Conservation (phyloP, 495 filamentous ascomycete species). For the Lasiosphaeris hirsuta region DNA sequence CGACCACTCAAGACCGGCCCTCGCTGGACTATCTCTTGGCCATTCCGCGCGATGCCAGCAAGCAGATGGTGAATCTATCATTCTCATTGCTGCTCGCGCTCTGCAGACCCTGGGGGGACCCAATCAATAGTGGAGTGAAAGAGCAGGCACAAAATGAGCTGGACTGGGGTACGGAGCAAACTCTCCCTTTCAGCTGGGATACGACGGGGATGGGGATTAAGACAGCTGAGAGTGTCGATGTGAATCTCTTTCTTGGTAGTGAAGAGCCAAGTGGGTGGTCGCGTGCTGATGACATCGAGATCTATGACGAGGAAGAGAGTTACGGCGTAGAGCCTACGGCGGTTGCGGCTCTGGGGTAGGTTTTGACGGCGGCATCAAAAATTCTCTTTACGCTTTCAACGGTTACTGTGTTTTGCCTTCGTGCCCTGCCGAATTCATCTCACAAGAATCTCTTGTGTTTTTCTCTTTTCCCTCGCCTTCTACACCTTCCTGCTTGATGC, state of each 20-base stretch:
- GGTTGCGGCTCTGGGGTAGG: too few relatives aligned
- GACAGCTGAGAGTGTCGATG: background rate
- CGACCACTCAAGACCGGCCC: background rate
- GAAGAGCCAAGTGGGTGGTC: conserved; percentile 26
- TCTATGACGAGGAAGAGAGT: background rate
- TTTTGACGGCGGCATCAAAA: too few relatives aligned
- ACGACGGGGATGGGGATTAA: conserved; percentile 10
- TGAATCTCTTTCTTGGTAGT: conserved; percentile 21
- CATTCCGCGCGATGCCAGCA: conserved; percentile 11
- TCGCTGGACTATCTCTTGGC: conserved; percentile 18
- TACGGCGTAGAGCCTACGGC: too few relatives aligned
- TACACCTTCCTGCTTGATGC: too few relatives aligned
- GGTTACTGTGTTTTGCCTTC: too few relatives aligned
- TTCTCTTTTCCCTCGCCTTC: too few relatives aligned
- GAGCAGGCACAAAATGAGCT: background rate
- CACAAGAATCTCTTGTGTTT: too few relatives aligned
- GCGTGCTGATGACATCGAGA: conserved; percentile 12
- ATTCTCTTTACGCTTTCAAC: too few relatives aligned
- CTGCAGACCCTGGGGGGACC: background rate
- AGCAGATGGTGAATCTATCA: conserved; percentile 5
- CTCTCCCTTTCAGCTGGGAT: conserved; percentile 18
- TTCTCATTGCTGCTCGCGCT: background rate
- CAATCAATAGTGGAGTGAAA: background rate
- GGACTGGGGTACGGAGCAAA: conserved; percentile 11
- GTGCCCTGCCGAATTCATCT: too few relatives aligned